Base-by-base conservation (phyloP, 352 stramenopile species). In the Thalassiosira exigua region DNA sequence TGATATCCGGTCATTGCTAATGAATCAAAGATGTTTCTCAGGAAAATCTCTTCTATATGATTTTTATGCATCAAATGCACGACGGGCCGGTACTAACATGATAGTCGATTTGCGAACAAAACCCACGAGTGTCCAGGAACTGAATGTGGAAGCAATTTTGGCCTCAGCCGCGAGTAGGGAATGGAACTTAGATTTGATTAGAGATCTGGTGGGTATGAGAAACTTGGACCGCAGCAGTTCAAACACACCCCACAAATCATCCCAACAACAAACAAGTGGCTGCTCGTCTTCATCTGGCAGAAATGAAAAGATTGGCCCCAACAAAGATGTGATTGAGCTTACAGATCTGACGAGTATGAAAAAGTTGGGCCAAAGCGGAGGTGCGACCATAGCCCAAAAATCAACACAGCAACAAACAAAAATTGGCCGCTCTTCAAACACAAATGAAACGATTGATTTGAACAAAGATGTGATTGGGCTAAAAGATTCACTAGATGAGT, bases 1-100 rank as follows among this genome's bases (percentile, higher is more conserved):
- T 69, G 52, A 70, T 39, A 86, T 86, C n/a, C 39, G 51, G 27
- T 51, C 61, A 58, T 54, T 84, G 27, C 42, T 84, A 9, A 61
- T 79, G 46, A 69, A 44, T 17, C n/a, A 67, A 27, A 30, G 30
- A 53, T 33, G 62, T 51, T 27, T 30, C 62, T 21, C 41, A 24
- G 26, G 53, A 44, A 60, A 64, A n/a, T 54, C 12, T 22, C 33
- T 82, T 51, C 54, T 39, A 58, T 85, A 60, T 65, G 59, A 79
- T 12, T 58, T 57, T 7, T 82, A 79, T 71, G 69, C 67, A 64
- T 66, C 64, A 33, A 77, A 73, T 61, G 65, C 68, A n/a, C 57
- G 66, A 14, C 65, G 33, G 2, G 64, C 46, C 59, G 62, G 57
- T 52, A 29, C 12, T 21, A 42, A 48, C 24, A 41, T 72, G 48